Evolutionary conservation across 352 stramenopile species (phyloP).

Genomic region (Phytopythium ostracodes): DNA sequence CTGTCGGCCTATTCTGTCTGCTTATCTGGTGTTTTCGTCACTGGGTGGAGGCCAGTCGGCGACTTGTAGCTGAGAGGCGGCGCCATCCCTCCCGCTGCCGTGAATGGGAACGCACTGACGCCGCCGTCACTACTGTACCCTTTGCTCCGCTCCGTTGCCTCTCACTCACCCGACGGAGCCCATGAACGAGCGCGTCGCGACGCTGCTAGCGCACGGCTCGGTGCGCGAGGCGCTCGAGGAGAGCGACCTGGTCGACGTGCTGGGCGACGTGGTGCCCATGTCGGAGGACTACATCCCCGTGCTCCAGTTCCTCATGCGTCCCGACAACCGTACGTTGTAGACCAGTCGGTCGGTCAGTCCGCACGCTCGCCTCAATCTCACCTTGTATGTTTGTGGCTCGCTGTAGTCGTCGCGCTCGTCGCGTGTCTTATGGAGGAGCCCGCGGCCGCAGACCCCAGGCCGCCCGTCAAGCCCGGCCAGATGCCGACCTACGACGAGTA

Average conservation of each 20-base stretch:
- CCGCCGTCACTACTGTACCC: neutral
- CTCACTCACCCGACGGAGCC: neutral
- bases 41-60: neutral
- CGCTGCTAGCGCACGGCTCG: constrained; percentile 38
- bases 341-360: neutral
- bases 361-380: constrained; percentile 5
- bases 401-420: constrained; percentile 37
- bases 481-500: constrained; percentile 62
- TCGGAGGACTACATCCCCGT: constrained; percentile 58
- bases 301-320: constrained; percentile 56
- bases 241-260: constrained; percentile 42
- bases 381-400: neutral
- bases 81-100: neutral
- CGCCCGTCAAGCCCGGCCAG: constrained; percentile 15
- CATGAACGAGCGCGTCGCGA: constrained; percentile 47
- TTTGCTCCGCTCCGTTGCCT: no score
- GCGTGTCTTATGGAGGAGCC: constrained; percentile 48
- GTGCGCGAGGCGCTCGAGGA: constrained; percentile 40
- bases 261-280: constrained; percentile 40
- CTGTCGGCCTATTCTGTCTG: neutral
- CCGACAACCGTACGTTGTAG: constrained; percentile 44
- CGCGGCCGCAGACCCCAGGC: constrained; percentile 3
- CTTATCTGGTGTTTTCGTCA: neutral
- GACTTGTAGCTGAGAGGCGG: neutral
- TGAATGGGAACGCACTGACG: constrained; percentile 3